Evolutionary conservation across 2,329 filamentous ascomycete species (phyloP).

Genomic region (Chaetomium globosum): DNA sequence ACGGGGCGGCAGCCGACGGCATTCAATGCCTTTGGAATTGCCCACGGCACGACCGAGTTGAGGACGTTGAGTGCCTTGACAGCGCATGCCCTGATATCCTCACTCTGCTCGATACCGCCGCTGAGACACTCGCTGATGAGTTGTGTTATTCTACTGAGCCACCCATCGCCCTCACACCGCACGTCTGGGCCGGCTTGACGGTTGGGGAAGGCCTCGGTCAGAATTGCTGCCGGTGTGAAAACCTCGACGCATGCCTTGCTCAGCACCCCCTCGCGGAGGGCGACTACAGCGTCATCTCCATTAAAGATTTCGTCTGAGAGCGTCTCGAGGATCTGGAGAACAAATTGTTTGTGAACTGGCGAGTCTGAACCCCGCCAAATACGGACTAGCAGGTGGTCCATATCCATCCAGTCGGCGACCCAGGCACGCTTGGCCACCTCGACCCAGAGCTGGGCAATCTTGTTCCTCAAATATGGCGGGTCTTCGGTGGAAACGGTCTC

Average conservation of each 20-base stretch:
- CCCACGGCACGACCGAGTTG: conserved; percentile 81
- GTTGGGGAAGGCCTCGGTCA: conserved; percentile 74
- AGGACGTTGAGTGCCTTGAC: conserved; percentile 77
- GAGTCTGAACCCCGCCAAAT: conserved; percentile 75
- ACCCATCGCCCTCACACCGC: conserved; percentile 79
- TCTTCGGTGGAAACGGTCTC: conserved; percentile 71
- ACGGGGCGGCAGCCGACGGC: conserved; percentile 69
- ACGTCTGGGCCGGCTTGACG: conserved; percentile 69
- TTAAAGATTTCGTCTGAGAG: conserved; percentile 94
- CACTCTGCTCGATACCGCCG: conserved; percentile 64
- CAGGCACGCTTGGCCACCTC: conserved; percentile 92
- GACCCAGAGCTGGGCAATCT: conserved; percentile 91
- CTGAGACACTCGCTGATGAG: conserved; percentile 74
- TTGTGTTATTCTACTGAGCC: conserved; percentile 75
- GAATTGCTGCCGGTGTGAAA: conserved; percentile 77
- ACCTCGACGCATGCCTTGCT: conserved; percentile 92
- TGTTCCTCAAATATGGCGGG: conserved; percentile 84
- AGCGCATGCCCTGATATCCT: conserved; percentile 69
- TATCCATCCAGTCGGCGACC: conserved; percentile 90
- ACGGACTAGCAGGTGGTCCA: conserved; percentile 81
- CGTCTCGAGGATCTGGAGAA: conserved; percentile 84
- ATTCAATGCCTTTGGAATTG: conserved; percentile 78
- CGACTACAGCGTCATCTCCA: conserved; percentile 83
- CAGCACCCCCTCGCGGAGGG: conserved; percentile 77
- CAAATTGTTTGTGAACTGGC: conserved; percentile 75